These are phyloP conservation scores for Parietichytrium sp. DNA, from an alignment of 108 stramenopile species.

Conservation along the genomic window DNA sequence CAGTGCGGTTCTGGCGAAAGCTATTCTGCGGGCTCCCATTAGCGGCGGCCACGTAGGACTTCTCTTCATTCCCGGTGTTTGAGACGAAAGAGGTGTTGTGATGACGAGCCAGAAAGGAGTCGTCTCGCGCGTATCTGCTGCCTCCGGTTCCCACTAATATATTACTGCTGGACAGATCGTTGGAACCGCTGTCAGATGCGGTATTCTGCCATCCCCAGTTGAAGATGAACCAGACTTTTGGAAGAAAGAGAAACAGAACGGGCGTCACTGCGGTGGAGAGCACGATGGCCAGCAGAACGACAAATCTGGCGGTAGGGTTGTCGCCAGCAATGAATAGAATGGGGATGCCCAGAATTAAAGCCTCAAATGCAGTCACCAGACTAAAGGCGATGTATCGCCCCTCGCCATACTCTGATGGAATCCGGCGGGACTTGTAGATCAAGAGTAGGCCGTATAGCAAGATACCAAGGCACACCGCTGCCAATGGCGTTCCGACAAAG, in stretches of 20 bases:
- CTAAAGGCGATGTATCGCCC: constrained; percentile 23
- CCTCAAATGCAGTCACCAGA: not conserved
- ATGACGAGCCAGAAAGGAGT: too few relatives aligned
- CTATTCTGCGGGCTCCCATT: too few relatives aligned
- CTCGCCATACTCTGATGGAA: constrained; percentile 30
- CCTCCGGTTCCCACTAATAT: too few relatives aligned
- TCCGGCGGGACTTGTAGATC: constrained; percentile 15
- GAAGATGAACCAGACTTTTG: constrained; percentile 10
- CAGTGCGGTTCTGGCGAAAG: too few relatives aligned
- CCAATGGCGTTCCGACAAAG: not conserved
- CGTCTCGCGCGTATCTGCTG: too few relatives aligned
- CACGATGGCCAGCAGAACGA: not conserved
- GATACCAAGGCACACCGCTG: not conserved
- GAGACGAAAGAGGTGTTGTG: too few relatives aligned
- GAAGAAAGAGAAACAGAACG: constrained; percentile 21
- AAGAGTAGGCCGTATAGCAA: constrained; percentile 24
- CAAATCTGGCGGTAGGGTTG: not conserved
- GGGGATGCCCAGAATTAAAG: constrained; percentile 1
- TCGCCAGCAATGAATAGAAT: constrained; percentile 4
- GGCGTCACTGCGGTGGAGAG: not conserved
- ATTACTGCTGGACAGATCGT: too few relatives aligned
- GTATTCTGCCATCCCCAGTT: constrained; percentile 17
- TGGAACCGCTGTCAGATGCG: too few relatives aligned
- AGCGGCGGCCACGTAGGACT: too few relatives aligned
- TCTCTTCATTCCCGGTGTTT: too few relatives aligned